Conservation (phyloP, 2,329 filamentous ascomycete genomes). For the Cladophialophora psammophila region DNA sequence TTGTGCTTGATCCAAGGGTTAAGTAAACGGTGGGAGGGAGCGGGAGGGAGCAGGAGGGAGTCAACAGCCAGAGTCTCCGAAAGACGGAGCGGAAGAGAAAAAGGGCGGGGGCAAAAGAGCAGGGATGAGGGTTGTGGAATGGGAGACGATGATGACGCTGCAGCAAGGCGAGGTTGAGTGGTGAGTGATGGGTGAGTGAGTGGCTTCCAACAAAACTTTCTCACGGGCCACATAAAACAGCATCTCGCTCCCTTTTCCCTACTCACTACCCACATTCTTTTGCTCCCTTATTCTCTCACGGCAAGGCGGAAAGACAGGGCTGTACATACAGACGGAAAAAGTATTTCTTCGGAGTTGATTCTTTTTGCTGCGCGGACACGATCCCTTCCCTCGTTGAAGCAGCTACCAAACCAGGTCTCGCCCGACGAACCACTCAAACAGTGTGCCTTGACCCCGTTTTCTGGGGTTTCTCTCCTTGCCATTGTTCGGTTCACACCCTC, state of each 20-base stretch:
- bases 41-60: too few relatives aligned
- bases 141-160: slow-evolving; percentile 4
- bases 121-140: neutral
- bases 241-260: slow-evolving; percentile 1
- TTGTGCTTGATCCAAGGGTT: neutral
- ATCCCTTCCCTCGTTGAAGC: neutral
- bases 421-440: slow-evolving; percentile 6
- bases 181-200: neutral
- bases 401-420: neutral
- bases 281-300: neutral
- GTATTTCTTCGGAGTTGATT: neutral
- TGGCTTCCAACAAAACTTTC: slow-evolving; percentile 7
- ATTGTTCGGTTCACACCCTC: neutral
- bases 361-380: neutral
- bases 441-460: slow-evolving; percentile 21
- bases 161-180: neutral
- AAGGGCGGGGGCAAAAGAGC: neutral
- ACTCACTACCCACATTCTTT: slow-evolving; percentile 5
- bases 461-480: slow-evolving; percentile 5
- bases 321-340: slow-evolving; percentile 4
- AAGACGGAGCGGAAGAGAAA: neutral
- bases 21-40: neutral
- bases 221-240: neutral
- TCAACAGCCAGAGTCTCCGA: neutral
- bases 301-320: neutral